Base-by-base conservation (phyloP, 129 eudicot genomes). In the Tagetes patula region DNA sequence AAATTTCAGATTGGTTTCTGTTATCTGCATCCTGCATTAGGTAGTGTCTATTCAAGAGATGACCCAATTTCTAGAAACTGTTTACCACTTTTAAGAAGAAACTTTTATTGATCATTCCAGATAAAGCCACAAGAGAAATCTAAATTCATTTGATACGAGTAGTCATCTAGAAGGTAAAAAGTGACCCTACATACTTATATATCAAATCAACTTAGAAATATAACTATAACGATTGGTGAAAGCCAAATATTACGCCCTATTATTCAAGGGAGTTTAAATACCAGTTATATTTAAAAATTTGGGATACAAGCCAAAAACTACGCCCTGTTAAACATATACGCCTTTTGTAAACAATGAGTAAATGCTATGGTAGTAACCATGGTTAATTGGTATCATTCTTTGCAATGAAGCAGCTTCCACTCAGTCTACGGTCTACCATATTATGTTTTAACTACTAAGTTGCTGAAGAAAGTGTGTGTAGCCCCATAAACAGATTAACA, bases 161-260 rank as follows among this genome's bases (percentile, higher is more conserved):
- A 8, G 49, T 48, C 53, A 48, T 48, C 53, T 10, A 10, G 53
- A 48, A 48, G 12, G 53, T 48, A 5, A 48, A 52, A 13, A 68
- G 72, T 68, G 12, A 68, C 47, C 47, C 39, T 43, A 59, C 33
- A n/a, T n/a, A n/a, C n/a, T n/a, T n/a, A n/a, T n/a, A n/a, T n/a
- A n/a, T n/a, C n/a, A n/a, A n/a, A n/a, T n/a, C n/a, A n/a, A n/a
- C n/a, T n/a, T n/a, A n/a, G n/a, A n/a, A n/a, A n/a, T n/a, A n/a
- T n/a, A n/a, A n/a, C n/a, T n/a, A n/a, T n/a, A n/a, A n/a, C n/a
- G n/a, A n/a, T n/a, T n/a, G n/a, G n/a, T n/a, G n/a, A n/a, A n/a
- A n/a, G n/a, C n/a, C n/a, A n/a, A 34, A 68, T 10, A 67, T 4
- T 0, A 14, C 1, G 31, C 37, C 37, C 33, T 67, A 67, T n/a